Evolutionary conservation across 1,284 basidiomycete species (phyloP), one percentile per base, ranked within the genome.

Genomic region (Moesziomyces sp.): DNA sequence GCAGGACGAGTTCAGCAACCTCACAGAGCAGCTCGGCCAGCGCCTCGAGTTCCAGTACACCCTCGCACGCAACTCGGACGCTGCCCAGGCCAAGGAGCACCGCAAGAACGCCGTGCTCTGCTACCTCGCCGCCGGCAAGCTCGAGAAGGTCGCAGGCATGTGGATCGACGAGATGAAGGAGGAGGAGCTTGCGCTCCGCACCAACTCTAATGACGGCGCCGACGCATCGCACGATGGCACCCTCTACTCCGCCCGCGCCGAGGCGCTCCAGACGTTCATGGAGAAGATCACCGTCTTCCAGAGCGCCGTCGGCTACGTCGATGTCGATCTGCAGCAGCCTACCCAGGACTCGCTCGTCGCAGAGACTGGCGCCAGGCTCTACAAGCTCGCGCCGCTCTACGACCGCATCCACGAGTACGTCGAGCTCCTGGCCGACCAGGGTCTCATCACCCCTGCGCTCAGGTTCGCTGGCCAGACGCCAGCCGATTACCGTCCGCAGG

Each of bases 271-370:
- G 85, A 91, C 91, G 0, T 96, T 99, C 86, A 89, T 98, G 81
- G 96, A 99, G 85, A 99, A 99, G 86, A 94, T 98, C 45, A 91
- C 93, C 1, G 90, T 97, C 44, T 99, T 99, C 89, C 91, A 93
- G 69, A 88, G 89, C 58, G 96, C 96, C 0, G 93, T 93, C 55
- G 89, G 89, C 42, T 99, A 97, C 84, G 88, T 90, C 69, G 96
- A 99, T 83, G 85, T 87, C 35, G 94, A 97, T 74, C 87, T 98
- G 23, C 78, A 85, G 13, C 68, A 81, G 38, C 86, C 88, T 2
- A 86, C 86, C 3, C 78, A 84, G 46, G 85, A 85, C n/a, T 80
- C 81, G 13, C 82, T 80, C 21, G 83, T 86, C 23, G 86, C 86
- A 40, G 87, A 88, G 60, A 86, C 86, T 1, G 87, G 87, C 7